Evolutionary conservation across 2,329 filamentous ascomycete genomes (phyloP), one percentile per base, ranked within the genome.

Genomic region (Gremmenia infestans): DNA sequence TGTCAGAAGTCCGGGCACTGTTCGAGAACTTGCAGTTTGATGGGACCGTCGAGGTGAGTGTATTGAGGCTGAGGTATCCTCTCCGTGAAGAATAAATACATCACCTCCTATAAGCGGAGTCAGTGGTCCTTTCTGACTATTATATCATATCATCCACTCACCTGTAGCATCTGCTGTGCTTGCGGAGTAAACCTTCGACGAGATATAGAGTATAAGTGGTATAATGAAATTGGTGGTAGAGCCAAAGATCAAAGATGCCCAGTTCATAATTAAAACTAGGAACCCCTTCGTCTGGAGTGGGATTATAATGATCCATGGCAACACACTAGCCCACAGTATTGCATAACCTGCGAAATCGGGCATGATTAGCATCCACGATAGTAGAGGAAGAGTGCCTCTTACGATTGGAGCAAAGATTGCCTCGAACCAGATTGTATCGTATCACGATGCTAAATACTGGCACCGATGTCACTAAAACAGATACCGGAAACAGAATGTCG

Each of bases 191-290:
- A 32, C 48, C 15, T 32, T 32, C 9, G 28, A 32, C 28, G 28
- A 32, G 28, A 32, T 32, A 12, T 11, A 32, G 28, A 32, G 28
- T 9, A 32, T 8, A 32, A 32, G 28, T 32, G 28, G 28, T 49
- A 54, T 54, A 17, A 50, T 49, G 22, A 54, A 54, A 19, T 54
- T 54, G 19, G 52, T 54, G 36, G 25, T 36, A n/a, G 52, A 54
- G 9, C 52, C 45, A 32, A 54, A 49, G 36, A 49, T 49, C 35
- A 54, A 48, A 5, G 52, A 54, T 32, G 28, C 28, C 28, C 28
- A 47, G 42, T 53, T 53, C 51, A 53, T 53, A 8, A 53, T 45
- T n/a, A 53, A 1, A 23, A 53, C 19, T 22, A 53, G 25, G 42
- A 35, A 53, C 1, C 51, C 51, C 43, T 53, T 53, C 5, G 51